phyloP scores from a whole-genome alignment of 306 rosid genomes.

The Cicer yamashitae region DNA sequence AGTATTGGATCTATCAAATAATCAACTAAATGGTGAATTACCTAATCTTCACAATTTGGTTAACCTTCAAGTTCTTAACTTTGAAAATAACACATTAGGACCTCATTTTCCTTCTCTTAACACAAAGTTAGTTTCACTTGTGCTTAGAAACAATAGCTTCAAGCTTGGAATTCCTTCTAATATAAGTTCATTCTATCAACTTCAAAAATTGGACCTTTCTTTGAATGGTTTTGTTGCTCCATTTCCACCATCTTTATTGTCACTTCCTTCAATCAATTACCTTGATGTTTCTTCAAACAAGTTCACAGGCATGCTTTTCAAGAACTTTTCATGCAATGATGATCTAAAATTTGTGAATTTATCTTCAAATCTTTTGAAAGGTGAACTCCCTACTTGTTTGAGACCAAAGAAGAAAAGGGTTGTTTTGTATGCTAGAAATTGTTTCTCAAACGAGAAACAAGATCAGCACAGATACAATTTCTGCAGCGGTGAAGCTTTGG shows the following conservation, averaged over 20 bases:
- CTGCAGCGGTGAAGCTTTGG: conserved; percentile 88
- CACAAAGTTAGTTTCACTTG: conserved; percentile 63
- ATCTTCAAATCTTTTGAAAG: conserved; percentile 83
- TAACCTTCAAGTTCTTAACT: conserved; percentile 77
- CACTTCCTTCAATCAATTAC: conserved; percentile 75
- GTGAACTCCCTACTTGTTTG: conserved; percentile 76
- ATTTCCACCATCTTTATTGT: conserved; percentile 60
- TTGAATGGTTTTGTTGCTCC: conserved; percentile 81
- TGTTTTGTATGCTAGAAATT: conserved; percentile 62
- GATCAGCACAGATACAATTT: conserved; percentile 59
- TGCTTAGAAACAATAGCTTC: conserved; percentile 77
- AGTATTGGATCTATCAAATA: conserved; percentile 72
- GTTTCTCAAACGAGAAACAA: conserved; percentile 62
- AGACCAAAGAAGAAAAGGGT: conserved; percentile 47
- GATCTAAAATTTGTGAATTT: conserved; percentile 74
- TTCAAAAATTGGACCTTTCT: conserved; percentile 83
- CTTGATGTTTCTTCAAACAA: conserved; percentile 78
- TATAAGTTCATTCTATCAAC: conserved; percentile 61
- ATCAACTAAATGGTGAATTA: conserved; percentile 67
- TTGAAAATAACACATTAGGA: conserved; percentile 74
- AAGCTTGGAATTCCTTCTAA: conserved; percentile 61
- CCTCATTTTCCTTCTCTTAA: conserved; percentile 78
- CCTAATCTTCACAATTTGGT: conserved; percentile 69
- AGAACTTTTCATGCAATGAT: conserved; percentile 67
- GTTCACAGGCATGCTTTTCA: conserved; percentile 72